phyloP scores from a whole-genome alignment of 768 basidiomycete species.

The Mycena olivaceomarginata region DNA sequence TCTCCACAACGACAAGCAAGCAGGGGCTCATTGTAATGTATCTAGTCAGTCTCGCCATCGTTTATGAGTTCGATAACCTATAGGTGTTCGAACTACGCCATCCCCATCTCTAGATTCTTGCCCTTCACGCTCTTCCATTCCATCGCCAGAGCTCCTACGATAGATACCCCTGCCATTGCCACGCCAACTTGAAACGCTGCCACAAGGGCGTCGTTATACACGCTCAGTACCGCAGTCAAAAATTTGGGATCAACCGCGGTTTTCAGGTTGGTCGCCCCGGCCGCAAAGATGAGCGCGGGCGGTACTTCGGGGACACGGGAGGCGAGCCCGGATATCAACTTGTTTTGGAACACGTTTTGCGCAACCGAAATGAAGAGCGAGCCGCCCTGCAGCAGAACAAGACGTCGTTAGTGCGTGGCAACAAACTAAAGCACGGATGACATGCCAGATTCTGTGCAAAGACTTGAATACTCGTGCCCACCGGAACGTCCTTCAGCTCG shows the following conservation, averaged over 20 bases:
- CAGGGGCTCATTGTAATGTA: too few species aligned
- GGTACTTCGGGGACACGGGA: not conserved
- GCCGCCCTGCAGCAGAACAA: not conserved
- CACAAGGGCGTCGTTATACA: not conserved
- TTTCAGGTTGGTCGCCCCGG: slow-evolving; percentile 8
- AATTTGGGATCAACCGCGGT: not conserved
- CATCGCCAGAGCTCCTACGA: not conserved
- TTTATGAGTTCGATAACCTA: too few species aligned
- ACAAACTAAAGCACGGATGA: not conserved
- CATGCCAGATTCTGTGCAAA: not conserved
- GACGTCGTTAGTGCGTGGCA: not conserved
- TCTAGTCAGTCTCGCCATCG: too few species aligned
- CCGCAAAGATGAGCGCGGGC: not conserved
- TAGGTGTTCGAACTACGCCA: too few species aligned
- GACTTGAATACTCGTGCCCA: not conserved
- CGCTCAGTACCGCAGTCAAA: not conserved
- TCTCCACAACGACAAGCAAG: too few species aligned
- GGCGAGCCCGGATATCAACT: not conserved
- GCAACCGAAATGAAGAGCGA: not conserved
- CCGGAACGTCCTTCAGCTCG: not conserved
- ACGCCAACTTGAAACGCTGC: not conserved
- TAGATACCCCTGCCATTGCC: not conserved
- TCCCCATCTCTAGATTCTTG: not conserved
- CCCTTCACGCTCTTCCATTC: slow-evolving; percentile 2
- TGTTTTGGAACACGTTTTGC: slow-evolving; percentile 17